These are phyloP conservation scores for Quercus robur DNA, from an alignment of 306 rosid species.

Conservation along the genomic window DNA sequence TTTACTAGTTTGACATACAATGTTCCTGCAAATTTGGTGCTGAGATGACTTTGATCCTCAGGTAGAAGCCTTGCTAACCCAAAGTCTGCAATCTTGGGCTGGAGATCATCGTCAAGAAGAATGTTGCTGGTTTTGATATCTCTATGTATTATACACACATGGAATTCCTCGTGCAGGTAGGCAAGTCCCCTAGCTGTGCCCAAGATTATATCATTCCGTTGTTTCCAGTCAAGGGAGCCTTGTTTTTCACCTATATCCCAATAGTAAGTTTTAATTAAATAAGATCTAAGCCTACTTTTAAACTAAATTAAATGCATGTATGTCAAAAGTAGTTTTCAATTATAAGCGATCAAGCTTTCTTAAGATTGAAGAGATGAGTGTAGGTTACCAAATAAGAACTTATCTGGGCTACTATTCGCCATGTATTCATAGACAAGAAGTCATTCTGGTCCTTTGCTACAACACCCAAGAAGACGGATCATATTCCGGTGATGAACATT, in stretches of 20 bases:
- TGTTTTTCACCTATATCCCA: slow-evolving; percentile 34
- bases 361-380: not conserved
- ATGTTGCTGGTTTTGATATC: slow-evolving; percentile 68
- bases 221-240: slow-evolving; percentile 57
- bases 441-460: slow-evolving; percentile 54
- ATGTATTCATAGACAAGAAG: slow-evolving; percentile 73
- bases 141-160: slow-evolving; percentile 68
- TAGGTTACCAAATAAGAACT: slow-evolving; percentile 60
- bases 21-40: slow-evolving; percentile 71
- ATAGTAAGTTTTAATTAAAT: no score
- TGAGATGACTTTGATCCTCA: slow-evolving; percentile 51
- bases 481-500: slow-evolving; percentile 73
- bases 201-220: slow-evolving; percentile 47
- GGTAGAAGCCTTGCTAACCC: slow-evolving; percentile 77
- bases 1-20: slow-evolving; percentile 38
- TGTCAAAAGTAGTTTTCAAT: not conserved
- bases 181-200: slow-evolving; percentile 68
- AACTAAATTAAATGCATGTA: not conserved
- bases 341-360: not conserved
- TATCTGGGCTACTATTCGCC: slow-evolving; percentile 57
- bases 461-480: slow-evolving; percentile 66
- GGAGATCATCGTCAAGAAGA: slow-evolving; percentile 58
- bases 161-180: slow-evolving; percentile 70
- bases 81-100: slow-evolving; percentile 65
- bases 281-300: no score